phyloP scores from a whole-genome alignment of 495 filamentous ascomycete genomes.

The Neurospora cerealis region DNA sequence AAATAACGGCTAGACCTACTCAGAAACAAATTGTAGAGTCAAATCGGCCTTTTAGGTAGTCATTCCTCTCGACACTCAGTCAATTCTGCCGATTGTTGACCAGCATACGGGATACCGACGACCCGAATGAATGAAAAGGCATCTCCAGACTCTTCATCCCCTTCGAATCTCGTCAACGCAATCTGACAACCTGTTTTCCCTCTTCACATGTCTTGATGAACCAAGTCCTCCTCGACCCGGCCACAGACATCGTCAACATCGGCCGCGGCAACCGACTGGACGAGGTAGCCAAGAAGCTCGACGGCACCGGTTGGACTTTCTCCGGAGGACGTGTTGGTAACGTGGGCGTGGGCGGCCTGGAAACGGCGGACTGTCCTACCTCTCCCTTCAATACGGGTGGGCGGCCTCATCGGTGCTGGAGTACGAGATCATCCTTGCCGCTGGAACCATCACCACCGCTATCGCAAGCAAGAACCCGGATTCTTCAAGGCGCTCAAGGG shows the following conservation, averaged over 20 bases:
- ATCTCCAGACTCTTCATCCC: no score
- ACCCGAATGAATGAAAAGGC: no score
- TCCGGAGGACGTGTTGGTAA: constrained; percentile 42
- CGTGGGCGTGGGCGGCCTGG: constrained; percentile 35
- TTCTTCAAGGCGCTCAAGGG: constrained; percentile 37
- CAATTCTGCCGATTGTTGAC: no score
- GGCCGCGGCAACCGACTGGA: constrained; percentile 44
- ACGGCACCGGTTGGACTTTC: constrained; percentile 34
- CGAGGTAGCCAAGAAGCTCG: constrained; percentile 37
- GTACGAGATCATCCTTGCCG: constrained; percentile 47
- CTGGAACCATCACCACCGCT: constrained; percentile 42
- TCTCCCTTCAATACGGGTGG: constrained; percentile 49
- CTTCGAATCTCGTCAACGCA: neutral
- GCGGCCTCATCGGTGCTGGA: constrained; percentile 43
- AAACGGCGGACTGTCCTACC: constrained; percentile 36
- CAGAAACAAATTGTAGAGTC: no score
- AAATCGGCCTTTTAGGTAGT: no score
- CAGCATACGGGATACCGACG: no score
- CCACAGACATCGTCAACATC: constrained; percentile 32
- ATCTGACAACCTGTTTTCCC: neutral
- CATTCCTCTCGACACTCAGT: no score
- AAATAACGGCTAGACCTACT: no score
- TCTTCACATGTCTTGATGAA: constrained; percentile 20
- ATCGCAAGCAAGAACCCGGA: constrained; percentile 29
- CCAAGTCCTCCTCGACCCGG: constrained; percentile 32